These are phyloP conservation scores for Beauveria medogensis DNA, from an alignment of 2,329 filamentous ascomycete genomes.

Conservation along the genomic window DNA sequence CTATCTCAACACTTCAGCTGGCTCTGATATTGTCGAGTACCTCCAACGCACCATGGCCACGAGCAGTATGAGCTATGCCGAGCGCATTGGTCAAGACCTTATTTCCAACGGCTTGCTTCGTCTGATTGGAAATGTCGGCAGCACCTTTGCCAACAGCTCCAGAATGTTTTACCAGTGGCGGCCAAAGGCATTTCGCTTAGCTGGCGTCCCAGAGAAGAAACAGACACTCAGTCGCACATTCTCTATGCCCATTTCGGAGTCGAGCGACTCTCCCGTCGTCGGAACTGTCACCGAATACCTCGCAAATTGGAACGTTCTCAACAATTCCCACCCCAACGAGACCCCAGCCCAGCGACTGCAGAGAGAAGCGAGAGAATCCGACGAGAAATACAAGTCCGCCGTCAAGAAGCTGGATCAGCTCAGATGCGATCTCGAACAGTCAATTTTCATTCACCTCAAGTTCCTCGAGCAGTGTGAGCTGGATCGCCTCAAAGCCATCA, in stretches of 20 bases:
- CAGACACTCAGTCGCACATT: conserved; percentile 62
- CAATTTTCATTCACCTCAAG: conserved; percentile 83
- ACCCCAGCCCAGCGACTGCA: conserved; percentile 79
- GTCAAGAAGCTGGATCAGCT: conserved; percentile 83
- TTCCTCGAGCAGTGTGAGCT: conserved; percentile 97
- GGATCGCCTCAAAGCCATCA: conserved; percentile 93
- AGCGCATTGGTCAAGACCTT: conserved; percentile 90
- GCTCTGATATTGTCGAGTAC: conserved; percentile 92
- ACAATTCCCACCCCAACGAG: conserved; percentile 83
- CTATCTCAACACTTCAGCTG: conserved; percentile 86
- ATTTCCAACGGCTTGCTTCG: conserved; percentile 79
- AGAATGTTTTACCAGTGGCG: conserved; percentile 98
- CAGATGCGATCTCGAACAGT: conserved; percentile 90
- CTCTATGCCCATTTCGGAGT: conserved; percentile 54
- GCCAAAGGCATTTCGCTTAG: conserved; percentile 78
- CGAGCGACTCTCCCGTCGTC: conserved; percentile 67
- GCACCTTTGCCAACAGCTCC: conserved; percentile 92
- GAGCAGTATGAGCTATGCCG: conserved; percentile 79
- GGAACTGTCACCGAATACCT: conserved; percentile 83
- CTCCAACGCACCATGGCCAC: conserved; percentile 81
- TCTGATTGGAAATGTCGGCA: conserved; percentile 89
- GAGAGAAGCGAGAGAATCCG: conserved; percentile 80
- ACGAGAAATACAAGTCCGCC: conserved; percentile 84
- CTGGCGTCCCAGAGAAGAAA: conserved; percentile 86
- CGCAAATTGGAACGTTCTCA: conserved; percentile 81